Base-by-base conservation (phyloP, 2,329 filamentous ascomycete species). In the Thielaviopsis musarum region DNA sequence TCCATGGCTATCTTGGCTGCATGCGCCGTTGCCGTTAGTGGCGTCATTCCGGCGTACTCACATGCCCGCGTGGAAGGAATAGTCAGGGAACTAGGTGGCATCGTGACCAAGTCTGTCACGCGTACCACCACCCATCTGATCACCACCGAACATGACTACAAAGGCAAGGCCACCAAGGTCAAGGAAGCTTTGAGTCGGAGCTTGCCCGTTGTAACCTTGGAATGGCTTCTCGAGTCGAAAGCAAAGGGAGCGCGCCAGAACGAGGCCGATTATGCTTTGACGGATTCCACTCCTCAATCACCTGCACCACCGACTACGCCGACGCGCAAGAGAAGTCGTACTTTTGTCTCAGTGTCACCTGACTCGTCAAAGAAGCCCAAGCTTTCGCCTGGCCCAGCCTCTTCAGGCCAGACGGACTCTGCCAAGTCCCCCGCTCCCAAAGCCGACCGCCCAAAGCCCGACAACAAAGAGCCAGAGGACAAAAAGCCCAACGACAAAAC, bases 161-260 rank as follows among this genome's bases (percentile, higher is more conserved):
- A 75, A 7, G 76, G 74, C 52, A 68, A 69, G 0, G 75, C 75
- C 0, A 66, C 70, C 52, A 84, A 84, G 65, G 76, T 79, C 63
- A 72, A 71, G 64, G 69, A 77, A 17, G 78, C 75, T 4, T 67
- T 72, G 10, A 64, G 72, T 13, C 71, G 75, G 38, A 71, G 68
- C 21, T 69, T 85, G 13, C 74, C 74, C 2, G 74, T 88, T 53
- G 76, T 88, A 26, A 73, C 70, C 10, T 67, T 83, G 0, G 70
- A 78, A 15, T 89, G 85, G 85, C 70, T 83, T n/a, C 63, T 78
- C 1, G 76, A 82, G n/a, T 82, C 76, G 22, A 70, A 77, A 45
- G 61, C 63, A 10, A 60, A 67, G 48, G 64, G 65, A 24, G 64
- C 63, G 55, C 64, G 64, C 52, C 62, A 69, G 15, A 66, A 66